Percentiles rank a stretch among this genome's conserved stretches.
Conservation (phyloP, 495 filamentous ascomycete genomes). For the Aspergillus indologenus region DNA sequence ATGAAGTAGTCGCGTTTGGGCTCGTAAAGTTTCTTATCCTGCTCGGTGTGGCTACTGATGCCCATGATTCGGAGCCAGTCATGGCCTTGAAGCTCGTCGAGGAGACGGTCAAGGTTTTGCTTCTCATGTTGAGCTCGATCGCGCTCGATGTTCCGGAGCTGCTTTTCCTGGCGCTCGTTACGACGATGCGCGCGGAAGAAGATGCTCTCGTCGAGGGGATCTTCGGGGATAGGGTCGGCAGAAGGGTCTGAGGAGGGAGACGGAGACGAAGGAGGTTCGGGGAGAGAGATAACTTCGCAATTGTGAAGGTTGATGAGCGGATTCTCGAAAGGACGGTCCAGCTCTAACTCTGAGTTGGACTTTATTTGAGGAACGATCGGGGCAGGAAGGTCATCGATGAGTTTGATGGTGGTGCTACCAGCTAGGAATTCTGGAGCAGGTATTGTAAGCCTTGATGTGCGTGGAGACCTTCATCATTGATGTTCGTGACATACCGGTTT, state of each 20-base stretch:
- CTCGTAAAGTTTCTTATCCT: constrained; percentile 79
- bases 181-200: constrained; percentile 71
- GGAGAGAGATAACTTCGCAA: constrained; percentile 33
- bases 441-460: background rate
- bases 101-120: constrained; percentile 76
- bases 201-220: constrained; percentile 66
- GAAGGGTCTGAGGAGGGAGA: background rate
- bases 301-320: constrained; percentile 38
- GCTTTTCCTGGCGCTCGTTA: constrained; percentile 84
- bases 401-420: constrained; percentile 40
- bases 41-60: constrained; percentile 80
- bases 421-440: constrained; percentile 39
- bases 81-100: constrained; percentile 82
- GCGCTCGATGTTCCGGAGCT: constrained; percentile 88
- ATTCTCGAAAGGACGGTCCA: constrained; percentile 36
- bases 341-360: constrained; percentile 16
- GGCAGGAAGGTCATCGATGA: constrained; percentile 45
- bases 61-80: constrained; percentile 96
- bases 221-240: constrained; percentile 42
- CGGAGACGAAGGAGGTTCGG: constrained; percentile 3
- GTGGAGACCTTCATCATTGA: background rate
- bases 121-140: constrained; percentile 91
- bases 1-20: constrained; percentile 82
- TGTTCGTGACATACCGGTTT: constrained; percentile 58
- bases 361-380: constrained; percentile 16